Conservation (phyloP, 306 rosid genomes). For the Oxytropis ochrocephala region DNA sequence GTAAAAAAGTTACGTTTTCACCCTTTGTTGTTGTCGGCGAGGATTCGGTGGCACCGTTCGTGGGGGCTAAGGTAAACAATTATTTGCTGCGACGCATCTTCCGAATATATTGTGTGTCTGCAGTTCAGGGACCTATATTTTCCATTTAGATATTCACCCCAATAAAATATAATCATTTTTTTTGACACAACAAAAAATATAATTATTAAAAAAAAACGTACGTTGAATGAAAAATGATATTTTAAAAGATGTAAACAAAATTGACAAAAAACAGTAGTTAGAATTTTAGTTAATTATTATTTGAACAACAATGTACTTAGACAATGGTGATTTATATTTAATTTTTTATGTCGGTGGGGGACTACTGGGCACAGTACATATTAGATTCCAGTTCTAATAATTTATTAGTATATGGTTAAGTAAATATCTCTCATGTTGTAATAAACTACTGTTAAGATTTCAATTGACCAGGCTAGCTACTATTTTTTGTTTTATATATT, state of each 20-base stretch:
- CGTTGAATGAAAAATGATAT: background rate
- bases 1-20: conserved; percentile 23
- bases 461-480: background rate
- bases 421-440: background rate
- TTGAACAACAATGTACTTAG: background rate
- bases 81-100: conserved; percentile 25
- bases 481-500: background rate
- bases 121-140: conserved; percentile 5
- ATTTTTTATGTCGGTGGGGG: conserved; percentile 7
- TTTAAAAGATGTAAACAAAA: background rate
- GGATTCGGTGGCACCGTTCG: conserved; percentile 15
- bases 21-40: conserved; percentile 53
- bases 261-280: background rate
- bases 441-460: background rate
- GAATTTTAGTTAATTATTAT: background rate
- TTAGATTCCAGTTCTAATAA: background rate
- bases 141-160: no score
- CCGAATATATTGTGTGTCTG: conserved; percentile 15
- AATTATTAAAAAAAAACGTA: background rate
- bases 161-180: background rate
- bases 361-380: background rate
- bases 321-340: background rate
- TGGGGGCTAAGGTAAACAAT: conserved; percentile 42
- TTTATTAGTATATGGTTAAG: background rate
- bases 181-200: background rate